Evolutionary conservation across 352 stramenopile genomes (phyloP), one percentile per base, ranked within the genome.

Genomic region (Phytopythium sindhum): DNA sequence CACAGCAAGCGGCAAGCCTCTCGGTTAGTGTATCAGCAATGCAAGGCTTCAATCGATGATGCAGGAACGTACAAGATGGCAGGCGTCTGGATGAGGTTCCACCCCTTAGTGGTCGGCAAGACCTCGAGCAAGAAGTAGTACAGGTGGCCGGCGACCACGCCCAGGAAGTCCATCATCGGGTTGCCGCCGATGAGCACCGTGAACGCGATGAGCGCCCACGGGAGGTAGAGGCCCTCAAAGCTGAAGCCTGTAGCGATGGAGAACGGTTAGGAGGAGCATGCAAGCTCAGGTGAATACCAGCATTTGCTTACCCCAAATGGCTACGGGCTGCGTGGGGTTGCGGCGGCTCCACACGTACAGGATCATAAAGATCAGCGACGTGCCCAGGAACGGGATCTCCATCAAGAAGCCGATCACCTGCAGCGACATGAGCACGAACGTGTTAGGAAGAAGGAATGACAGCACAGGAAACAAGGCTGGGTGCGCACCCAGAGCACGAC

Each of bases 91-190:
- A 96, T 66, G 48, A 95, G 60, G 57, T 84, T 91, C 84, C 85
- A 93, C 28, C 86, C 86, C 68, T 96, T 94, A 33, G 84, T 93
- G 48, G 81, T 75, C 19, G 89, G 89, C 35, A 96, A 73, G 59
- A 96, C 86, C 68, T 97, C 89, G 51, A 96, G 70, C 54, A 96
- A 53, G 54, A 96, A 97, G 73, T 97, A 97, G 79, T 96, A 97
- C 42, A 96, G 61, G 72, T 97, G 89, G 23, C 88, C 89, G 9
- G 89, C 86, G 14, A 95, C 66, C 17, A 97, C 80, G 2, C 89
- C 89, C 31, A 95, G 88, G 53, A 96, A 69, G 65, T 96, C 85
- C 75, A 91, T 92, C 54, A 97, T 91, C 23, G 89, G 88, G 63
- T 84, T 94, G 47, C 84, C 83, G 39, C 89, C 89, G 31, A 93